Conservation (phyloP, 1,139 yeast species). For the Debaryomyces fabryi region DNA sequence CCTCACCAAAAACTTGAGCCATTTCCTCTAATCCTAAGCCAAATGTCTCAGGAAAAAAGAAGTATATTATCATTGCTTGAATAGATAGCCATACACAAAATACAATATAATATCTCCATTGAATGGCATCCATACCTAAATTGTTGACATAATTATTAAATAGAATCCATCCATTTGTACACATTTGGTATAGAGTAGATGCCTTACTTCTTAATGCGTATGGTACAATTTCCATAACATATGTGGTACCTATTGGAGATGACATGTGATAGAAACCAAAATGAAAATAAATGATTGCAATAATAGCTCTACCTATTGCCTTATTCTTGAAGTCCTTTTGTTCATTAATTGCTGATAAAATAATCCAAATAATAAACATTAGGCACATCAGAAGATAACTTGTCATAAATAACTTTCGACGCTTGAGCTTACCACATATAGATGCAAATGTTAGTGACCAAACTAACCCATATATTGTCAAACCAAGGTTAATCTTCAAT, state of each 20-base stretch:
- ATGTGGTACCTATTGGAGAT: conserved; percentile 26
- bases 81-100: conserved; percentile 14
- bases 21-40: conserved; percentile 16
- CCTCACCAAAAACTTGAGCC: conserved; percentile 15
- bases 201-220: conserved; percentile 19
- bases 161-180: conserved; percentile 2
- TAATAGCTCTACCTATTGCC: conserved; percentile 30
- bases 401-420: conserved; percentile 13
- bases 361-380: conserved; percentile 35
- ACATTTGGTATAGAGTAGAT: conserved; percentile 14
- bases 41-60: conserved; percentile 14
- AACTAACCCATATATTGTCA: conserved; percentile 17
- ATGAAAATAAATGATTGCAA: conserved; percentile 40
- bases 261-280: conserved; percentile 32
- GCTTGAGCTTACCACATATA: conserved; percentile 8
- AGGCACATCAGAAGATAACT: conserved; percentile 24
- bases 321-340: conserved; percentile 23
- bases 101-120: conserved; percentile 21
- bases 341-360: conserved; percentile 29
- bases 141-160: conserved; percentile 15
- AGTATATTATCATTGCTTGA: conserved; percentile 13
- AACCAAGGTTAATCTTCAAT: conserved; percentile 13
- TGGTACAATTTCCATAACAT: conserved; percentile 36
- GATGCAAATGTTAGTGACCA: conserved; percentile 22
- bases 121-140: conserved; percentile 17